phyloP scores from a whole-genome alignment of 2,329 filamentous ascomycete species.

The Hirsutella rhossiliensis region DNA sequence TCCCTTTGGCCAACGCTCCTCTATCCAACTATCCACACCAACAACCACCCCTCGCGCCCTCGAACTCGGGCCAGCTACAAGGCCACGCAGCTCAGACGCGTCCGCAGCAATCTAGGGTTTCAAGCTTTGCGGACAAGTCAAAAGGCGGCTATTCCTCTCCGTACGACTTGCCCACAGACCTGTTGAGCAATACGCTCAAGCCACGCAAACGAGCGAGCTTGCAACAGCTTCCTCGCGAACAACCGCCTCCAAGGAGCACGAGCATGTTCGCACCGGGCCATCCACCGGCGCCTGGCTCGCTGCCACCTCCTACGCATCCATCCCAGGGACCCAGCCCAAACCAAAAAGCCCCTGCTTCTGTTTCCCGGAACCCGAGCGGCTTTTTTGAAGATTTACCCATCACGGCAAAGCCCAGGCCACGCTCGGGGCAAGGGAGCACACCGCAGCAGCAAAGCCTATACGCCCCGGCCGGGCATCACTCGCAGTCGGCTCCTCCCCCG shows the following conservation, averaged over 20 bases:
- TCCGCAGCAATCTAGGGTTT: constrained; percentile 43
- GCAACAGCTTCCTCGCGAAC: constrained; percentile 36
- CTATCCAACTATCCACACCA: constrained; percentile 9
- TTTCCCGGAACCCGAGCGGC: constrained; percentile 32
- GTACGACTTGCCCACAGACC: constrained; percentile 87
- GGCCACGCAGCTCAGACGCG: constrained; percentile 22
- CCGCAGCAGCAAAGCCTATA: constrained; percentile 26
- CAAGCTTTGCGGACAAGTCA: constrained; percentile 83
- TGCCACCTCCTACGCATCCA: constrained; percentile 10
- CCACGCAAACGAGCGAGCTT: constrained; percentile 53
- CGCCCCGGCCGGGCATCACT: constrained; percentile 1
- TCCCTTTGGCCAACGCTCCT: constrained; percentile 7
- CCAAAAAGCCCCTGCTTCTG: constrained; percentile 21
- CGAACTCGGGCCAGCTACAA: constrained; percentile 20
- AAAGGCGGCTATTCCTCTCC: constrained; percentile 91
- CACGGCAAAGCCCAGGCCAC: constrained; percentile 46
- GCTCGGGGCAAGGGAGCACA: constrained; percentile 38
- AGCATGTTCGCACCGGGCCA: constrained; percentile 35
- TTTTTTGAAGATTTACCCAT: constrained; percentile 74
- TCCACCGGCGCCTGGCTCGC: constrained; percentile 6
- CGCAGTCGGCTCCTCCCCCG: constrained; percentile 13
- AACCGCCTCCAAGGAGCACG: constrained; percentile 42
- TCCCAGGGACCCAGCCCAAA: constrained; percentile 17
- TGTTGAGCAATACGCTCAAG: constrained; percentile 43
- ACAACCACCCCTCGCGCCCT: constrained; percentile 12